Conservation (phyloP, 1,284 basidiomycete species). For the Takashimella tepidaria region DNA sequence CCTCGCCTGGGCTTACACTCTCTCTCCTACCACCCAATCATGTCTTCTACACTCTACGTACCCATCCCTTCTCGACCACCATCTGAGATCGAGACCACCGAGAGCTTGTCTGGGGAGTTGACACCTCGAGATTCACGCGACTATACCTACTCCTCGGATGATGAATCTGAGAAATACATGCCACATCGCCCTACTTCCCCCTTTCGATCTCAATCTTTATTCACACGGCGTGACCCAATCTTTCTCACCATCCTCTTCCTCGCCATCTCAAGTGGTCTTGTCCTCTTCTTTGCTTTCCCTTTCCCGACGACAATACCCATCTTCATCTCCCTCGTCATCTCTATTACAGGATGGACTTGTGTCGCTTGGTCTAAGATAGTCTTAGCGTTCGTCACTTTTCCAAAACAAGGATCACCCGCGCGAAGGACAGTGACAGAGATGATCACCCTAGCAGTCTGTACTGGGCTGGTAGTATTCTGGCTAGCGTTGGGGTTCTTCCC, state of each 20-base stretch:
- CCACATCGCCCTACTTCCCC: background rate
- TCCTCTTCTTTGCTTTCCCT: conserved; percentile 24
- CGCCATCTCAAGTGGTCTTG: conserved; percentile 1
- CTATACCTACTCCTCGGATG: background rate
- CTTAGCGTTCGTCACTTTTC: conserved; percentile 1
- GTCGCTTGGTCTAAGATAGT: conserved; percentile 12
- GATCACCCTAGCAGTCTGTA: conserved; percentile 7
- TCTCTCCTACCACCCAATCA: no score
- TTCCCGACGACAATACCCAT: conserved; percentile 36
- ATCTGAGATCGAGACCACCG: background rate
- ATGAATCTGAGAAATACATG: background rate
- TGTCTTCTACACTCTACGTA: background rate
- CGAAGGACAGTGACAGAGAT: conserved; percentile 3
- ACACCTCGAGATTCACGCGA: background rate
- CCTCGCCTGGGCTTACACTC: no score
- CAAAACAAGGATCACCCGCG: background rate
- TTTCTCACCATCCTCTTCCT: conserved; percentile 7
- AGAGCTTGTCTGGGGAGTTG: background rate
- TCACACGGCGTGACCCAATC: conserved; percentile 8
- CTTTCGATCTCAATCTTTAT: background rate
- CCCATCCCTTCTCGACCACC: background rate
- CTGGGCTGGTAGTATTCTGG: conserved; percentile 16
- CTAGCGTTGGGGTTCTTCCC: conserved; percentile 16
- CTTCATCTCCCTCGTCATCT: conserved; percentile 16
- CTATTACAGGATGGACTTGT: conserved; percentile 17